These are phyloP conservation scores for Durio zibethinus DNA, from an alignment of 345 rosid genomes.

Conservation along the genomic window DNA sequence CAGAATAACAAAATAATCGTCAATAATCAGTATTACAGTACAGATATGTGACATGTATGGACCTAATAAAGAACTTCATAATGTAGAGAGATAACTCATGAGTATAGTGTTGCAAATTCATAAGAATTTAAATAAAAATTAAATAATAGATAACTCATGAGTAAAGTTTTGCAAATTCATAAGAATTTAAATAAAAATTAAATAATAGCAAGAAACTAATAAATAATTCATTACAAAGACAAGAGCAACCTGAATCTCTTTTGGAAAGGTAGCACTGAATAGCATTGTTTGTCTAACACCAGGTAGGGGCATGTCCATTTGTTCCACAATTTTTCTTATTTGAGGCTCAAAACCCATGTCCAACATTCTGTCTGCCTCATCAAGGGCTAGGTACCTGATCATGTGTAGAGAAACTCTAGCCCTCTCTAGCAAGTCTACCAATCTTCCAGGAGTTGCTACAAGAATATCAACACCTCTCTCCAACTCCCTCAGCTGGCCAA, in stretches of 20 bases:
- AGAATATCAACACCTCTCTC: slow-evolving; percentile 98
- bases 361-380: slow-evolving; percentile 98
- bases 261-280: slow-evolving; percentile 97
- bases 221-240: not conserved
- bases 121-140: not conserved
- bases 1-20: not conserved
- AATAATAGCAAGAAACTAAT: not conserved
- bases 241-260: slow-evolving; percentile 78
- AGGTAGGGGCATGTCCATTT: slow-evolving; percentile 93
- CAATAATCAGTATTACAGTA: not conserved
- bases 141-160: not conserved
- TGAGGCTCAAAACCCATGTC: slow-evolving; percentile 99
- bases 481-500: slow-evolving; percentile 78
- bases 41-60: not conserved
- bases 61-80: not conserved
- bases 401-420: slow-evolving; percentile 92
- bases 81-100: not conserved
- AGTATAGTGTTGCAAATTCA: not conserved
- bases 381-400: slow-evolving; percentile 88
- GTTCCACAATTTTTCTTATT: slow-evolving; percentile 91
- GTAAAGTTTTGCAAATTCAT: not conserved
- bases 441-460: slow-evolving; percentile 98
- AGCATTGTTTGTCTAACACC: slow-evolving; percentile 90
- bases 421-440: slow-evolving; percentile 92
- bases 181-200: not conserved